Conservation (phyloP, 129 eudicot genomes). For the Pulicaria dysenterica region DNA sequence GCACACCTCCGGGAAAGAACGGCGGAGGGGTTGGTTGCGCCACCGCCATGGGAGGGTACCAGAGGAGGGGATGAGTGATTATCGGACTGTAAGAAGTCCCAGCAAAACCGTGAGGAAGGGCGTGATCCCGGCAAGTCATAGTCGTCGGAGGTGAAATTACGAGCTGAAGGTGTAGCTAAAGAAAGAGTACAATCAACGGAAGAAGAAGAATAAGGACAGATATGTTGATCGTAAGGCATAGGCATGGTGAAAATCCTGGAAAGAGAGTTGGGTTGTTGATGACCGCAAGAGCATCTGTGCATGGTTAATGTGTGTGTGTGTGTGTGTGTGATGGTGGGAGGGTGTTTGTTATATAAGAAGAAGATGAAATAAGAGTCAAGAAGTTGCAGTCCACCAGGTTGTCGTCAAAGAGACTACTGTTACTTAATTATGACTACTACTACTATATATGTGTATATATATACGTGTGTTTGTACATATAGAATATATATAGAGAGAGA, state of each 20-base stretch:
- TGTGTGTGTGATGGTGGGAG: neutral
- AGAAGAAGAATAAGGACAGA: constrained; percentile 42
- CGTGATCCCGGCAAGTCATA: constrained; percentile 29
- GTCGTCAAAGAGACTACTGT: constrained; percentile 53
- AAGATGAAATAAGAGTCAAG: constrained; percentile 72
- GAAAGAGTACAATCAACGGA: constrained; percentile 94
- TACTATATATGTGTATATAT: constrained; percentile 9
- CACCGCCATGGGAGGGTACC: constrained; percentile 29
- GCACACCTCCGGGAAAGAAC: constrained; percentile 81
- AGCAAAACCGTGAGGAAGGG: constrained; percentile 57
- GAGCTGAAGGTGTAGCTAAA: constrained; percentile 73
- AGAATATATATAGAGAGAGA: neutral
- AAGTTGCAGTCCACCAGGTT: constrained; percentile 47
- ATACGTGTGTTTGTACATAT: constrained; percentile 1
- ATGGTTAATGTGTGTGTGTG: constrained; percentile 21
- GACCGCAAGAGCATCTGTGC: constrained; percentile 46
- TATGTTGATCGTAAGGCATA: constrained; percentile 45
- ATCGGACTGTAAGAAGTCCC: constrained; percentile 65
- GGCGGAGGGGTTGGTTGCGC: constrained; percentile 13
- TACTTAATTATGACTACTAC: constrained; percentile 11
- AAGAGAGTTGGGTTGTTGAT: constrained; percentile 40
- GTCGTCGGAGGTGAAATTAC: constrained; percentile 24
- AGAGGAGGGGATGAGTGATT: constrained; percentile 27
- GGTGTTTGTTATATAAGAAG: constrained; percentile 41
- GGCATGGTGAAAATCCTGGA: constrained; percentile 57